These are phyloP conservation scores for Zymoseptoria pseudotritici DNA, from an alignment of 2,329 filamentous ascomycete genomes.

Conservation along the genomic window DNA sequence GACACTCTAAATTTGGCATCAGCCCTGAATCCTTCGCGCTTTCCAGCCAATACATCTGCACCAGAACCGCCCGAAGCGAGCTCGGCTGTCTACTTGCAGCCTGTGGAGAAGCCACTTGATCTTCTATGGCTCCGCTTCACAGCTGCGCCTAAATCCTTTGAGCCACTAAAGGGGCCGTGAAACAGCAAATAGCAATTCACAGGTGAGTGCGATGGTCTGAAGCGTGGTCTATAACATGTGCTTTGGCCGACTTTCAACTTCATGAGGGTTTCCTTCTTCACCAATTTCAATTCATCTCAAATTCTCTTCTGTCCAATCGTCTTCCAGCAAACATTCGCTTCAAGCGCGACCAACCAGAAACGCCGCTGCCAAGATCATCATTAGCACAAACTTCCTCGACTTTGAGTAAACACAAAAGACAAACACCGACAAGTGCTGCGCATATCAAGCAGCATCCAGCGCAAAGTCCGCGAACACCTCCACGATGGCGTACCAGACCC, in stretches of 20 bases:
- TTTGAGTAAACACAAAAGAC: neutral
- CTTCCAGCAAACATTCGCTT: no score
- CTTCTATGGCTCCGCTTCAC: neutral
- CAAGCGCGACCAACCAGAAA: no score
- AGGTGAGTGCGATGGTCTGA: neutral
- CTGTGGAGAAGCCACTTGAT: neutral
- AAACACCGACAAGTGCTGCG: no score
- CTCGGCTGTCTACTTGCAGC: neutral
- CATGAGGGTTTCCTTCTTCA: neutral
- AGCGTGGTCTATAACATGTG: neutral
- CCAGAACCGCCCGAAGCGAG: neutral
- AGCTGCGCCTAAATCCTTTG: neutral
- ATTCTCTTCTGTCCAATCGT: no score
- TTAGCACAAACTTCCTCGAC: neutral
- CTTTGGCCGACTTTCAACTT: neutral
- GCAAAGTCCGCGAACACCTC: slow-evolving; percentile 7
- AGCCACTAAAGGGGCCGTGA: neutral
- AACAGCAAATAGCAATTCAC: neutral
- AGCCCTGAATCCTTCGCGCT: neutral
- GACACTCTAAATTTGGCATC: neutral
- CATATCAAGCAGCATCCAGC: neutral
- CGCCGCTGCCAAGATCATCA: no score
- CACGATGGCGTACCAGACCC: slow-evolving; percentile 6
- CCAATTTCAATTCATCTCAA: no score
- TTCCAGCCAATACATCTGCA: neutral